Percentiles rank a stretch among this genome's conserved stretches.
Conservation (phyloP, 495 filamentous ascomycete genomes). For the Pseudoneurospora amorphoporcata region DNA sequence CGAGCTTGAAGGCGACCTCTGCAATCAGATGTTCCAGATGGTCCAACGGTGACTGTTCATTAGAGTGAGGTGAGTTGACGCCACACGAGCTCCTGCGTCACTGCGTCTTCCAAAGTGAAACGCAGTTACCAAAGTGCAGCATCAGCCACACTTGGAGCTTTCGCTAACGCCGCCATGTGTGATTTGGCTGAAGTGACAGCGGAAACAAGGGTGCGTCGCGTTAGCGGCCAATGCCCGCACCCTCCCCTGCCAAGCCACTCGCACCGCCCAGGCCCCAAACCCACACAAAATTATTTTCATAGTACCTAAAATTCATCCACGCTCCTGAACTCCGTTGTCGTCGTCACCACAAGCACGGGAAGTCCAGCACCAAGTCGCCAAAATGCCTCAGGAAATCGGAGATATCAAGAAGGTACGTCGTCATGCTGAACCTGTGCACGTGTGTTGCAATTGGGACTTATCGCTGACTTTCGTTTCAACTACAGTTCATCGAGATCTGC, state of each 20-base stretch:
- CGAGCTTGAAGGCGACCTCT: background rate
- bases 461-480: slow-evolving; percentile 21
- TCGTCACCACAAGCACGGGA: slow-evolving; percentile 16
- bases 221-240: background rate
- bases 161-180: background rate
- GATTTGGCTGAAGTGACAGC: background rate
- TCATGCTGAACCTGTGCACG: background rate
- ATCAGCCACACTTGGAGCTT: slow-evolving; percentile 5
- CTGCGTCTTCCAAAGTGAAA: background rate
- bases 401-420: slow-evolving; percentile 76
- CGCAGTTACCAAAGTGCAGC: slow-evolving; percentile 1
- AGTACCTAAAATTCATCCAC: slow-evolving; percentile 18
- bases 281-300: slow-evolving; percentile 27
- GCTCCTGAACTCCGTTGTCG: slow-evolving; percentile 20
- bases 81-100: background rate
- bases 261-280: slow-evolving; percentile 9
- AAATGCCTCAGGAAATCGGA: slow-evolving; percentile 95
- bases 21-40: background rate
- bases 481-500: slow-evolving; percentile 98
- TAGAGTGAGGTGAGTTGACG: background rate
- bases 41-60: background rate
- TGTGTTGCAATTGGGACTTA: background rate
- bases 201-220: background rate
- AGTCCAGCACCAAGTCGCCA: slow-evolving; percentile 31
- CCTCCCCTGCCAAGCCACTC: background rate